Evolutionary conservation across 495 filamentous ascomycete species (phyloP).

Genomic region (Lentithecium fluviatile): DNA sequence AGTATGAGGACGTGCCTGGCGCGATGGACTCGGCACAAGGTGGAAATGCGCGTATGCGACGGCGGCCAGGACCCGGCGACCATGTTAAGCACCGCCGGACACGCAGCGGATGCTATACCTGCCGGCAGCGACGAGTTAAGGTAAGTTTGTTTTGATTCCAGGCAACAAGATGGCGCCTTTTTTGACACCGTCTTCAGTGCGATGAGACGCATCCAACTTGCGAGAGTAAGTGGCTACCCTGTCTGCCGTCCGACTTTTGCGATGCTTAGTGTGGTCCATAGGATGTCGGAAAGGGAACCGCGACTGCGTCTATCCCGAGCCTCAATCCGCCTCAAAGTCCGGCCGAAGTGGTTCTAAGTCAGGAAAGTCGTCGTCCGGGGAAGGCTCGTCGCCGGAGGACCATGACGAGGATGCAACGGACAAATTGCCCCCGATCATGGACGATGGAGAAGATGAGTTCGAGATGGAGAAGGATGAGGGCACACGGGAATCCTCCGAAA

Average conservation of each 20-base stretch:
- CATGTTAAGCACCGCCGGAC: conserved; percentile 93
- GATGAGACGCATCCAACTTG: conserved; percentile 84
- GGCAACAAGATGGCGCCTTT: neutral
- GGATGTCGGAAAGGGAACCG: conserved; percentile 82
- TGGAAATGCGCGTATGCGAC: conserved; percentile 27
- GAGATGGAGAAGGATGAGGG: conserved; percentile 50
- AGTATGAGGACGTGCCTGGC: conserved; percentile 31
- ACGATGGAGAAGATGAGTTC: conserved; percentile 68
- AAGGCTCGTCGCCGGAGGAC: conserved; percentile 54
- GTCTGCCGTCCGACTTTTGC: neutral
- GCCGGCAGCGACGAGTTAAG: conserved; percentile 86
- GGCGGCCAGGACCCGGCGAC: conserved; percentile 51
- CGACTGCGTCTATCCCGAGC: conserved; percentile 79
- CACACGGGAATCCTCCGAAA: conserved; percentile 36
- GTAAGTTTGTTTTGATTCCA: conserved; percentile 46
- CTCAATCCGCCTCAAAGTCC: conserved; percentile 50
- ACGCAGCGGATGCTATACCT: conserved; percentile 92
- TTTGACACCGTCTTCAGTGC: conserved; percentile 55
- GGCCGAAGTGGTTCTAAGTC: conserved; percentile 38
- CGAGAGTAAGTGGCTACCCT: conserved; percentile 60
- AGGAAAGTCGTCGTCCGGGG: conserved; percentile 48
- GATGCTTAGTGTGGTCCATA: conserved; percentile 36
- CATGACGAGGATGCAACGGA: conserved; percentile 53
- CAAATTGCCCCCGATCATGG: conserved; percentile 61
- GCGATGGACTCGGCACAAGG: conserved; percentile 16